Evolutionary conservation across 768 basidiomycete species (phyloP), one percentile per base, ranked within the genome.

Genomic region (Pleurotus giganteus): DNA sequence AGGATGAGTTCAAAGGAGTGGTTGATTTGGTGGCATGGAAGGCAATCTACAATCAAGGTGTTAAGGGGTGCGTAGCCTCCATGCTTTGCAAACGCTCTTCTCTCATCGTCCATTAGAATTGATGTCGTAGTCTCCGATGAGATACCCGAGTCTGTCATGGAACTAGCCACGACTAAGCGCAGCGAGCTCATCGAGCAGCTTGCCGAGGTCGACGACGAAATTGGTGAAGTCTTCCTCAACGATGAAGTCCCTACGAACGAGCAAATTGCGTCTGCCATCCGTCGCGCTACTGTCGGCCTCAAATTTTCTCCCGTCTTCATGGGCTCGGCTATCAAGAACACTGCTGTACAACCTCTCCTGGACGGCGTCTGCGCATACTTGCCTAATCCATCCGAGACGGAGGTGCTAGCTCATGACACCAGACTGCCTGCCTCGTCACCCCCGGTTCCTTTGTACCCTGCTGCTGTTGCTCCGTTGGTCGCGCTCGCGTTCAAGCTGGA

Each of bases 401-500:
- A 82, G 27, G 86, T 88, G 13, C 77, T 86, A 23, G 96, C 96
- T 1, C 85, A 94, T 60, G 95, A 97, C 58, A 88, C 88, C 0
- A 79, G 77, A n/a, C 76, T 82, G 1, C 84, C 89, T 0, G 65
- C 78, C 0, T 73, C 75, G 23, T 79, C 90, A 0, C 85, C 91
- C 5, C 82, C 81, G 15, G 84, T 97, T 5, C 79, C 85, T 0
- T 81, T 98, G 15, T 76, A 79, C 7, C 94, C 95, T 27, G 94
- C 94, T 6, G 84, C 91, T 0, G 80, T 84, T 26, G 91, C 91
- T 0, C 92, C 95, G 3, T 78, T 98, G 26, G 89, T 99, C 56
- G 95, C 91, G 6, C 75, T 99, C 47, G 97, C 97, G 11, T 99
- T 99, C 82, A 99, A 99, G 75, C 77, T 99, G 42, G 97, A 99